These are phyloP conservation scores for Gossypium anomalum DNA, from an alignment of 345 rosid species.

Conservation along the genomic window DNA sequence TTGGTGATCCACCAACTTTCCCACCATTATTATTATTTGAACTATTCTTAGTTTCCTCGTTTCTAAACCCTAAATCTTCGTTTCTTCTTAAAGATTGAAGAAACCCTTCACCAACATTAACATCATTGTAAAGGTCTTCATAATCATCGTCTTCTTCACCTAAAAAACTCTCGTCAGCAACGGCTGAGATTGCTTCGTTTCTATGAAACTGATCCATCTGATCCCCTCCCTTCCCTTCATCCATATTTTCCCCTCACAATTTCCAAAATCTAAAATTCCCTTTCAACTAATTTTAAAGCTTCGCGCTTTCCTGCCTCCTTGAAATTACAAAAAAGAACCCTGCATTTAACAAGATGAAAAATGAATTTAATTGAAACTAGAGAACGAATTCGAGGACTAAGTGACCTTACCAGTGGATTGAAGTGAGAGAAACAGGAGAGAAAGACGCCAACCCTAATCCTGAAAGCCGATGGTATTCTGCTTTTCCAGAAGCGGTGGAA, in stretches of 20 bases:
- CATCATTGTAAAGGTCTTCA: constrained; percentile 13
- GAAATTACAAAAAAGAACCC: neutral
- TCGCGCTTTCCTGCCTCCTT: neutral
- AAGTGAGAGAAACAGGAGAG: neutral
- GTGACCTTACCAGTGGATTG: neutral
- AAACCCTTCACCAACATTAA: constrained; percentile 11
- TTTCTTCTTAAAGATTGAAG: constrained; percentile 6
- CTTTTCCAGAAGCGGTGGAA: neutral
- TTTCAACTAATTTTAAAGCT: neutral
- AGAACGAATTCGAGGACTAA: neutral
- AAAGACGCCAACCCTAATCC: constrained; percentile 2
- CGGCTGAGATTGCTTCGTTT: constrained; percentile 11
- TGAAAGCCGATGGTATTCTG: neutral
- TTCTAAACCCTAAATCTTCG: constrained; percentile 6
- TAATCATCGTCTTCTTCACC: constrained; percentile 15
- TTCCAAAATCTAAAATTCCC: neutral
- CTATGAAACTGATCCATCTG: constrained; percentile 3
- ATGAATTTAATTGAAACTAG: neutral
- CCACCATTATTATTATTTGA: neutral
- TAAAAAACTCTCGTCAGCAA: constrained; percentile 7
- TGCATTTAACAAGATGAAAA: neutral
- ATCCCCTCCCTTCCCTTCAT: constrained; percentile 5
- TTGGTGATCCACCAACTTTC: constrained; percentile 5
- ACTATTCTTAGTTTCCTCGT: neutral
- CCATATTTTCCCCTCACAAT: constrained; percentile 2